Percentiles rank a stretch among this genome's conserved stretches.
Evolutionary conservation across 768 basidiomycete genomes (phyloP).

Genomic region (Podaxis carcinomalis): DNA sequence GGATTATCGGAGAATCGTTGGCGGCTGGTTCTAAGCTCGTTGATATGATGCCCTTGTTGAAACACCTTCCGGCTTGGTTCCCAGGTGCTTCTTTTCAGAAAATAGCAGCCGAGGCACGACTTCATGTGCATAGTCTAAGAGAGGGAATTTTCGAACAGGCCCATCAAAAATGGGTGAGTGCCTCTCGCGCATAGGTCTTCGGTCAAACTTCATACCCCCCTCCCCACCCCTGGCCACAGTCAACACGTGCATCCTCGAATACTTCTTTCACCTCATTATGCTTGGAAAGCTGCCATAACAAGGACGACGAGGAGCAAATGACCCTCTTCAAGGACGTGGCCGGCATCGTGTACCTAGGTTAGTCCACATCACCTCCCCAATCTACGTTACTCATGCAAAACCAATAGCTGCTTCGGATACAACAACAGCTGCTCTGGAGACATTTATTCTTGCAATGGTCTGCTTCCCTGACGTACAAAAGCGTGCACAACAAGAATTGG

Average conservation of each 20-base stretch:
- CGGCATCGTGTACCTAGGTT: constrained; percentile 37
- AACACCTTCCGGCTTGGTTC: constrained; percentile 41
- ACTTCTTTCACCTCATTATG: constrained; percentile 16
- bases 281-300: constrained; percentile 10
- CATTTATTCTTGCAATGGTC: constrained; percentile 24
- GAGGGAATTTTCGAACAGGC: constrained; percentile 28
- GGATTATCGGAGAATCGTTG: constrained; percentile 18
- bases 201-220: background rate
- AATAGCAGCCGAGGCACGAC: constrained; percentile 29
- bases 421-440: constrained; percentile 4
- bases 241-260: background rate
- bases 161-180: constrained; percentile 10
- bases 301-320: background rate
- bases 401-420: constrained; percentile 1
- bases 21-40: constrained; percentile 27
- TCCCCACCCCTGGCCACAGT: background rate
- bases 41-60: constrained; percentile 27
- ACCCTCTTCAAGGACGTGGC: constrained; percentile 28
- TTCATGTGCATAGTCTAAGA: constrained; percentile 30
- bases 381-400: background rate
- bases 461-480: constrained; percentile 22
- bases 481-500: constrained; percentile 26
- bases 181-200: constrained; percentile 15
- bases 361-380: background rate
- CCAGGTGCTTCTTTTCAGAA: constrained; percentile 45